Base-by-base conservation (phyloP, 2,329 filamentous ascomycete species). In the Cryphonectria carpinicola region DNA sequence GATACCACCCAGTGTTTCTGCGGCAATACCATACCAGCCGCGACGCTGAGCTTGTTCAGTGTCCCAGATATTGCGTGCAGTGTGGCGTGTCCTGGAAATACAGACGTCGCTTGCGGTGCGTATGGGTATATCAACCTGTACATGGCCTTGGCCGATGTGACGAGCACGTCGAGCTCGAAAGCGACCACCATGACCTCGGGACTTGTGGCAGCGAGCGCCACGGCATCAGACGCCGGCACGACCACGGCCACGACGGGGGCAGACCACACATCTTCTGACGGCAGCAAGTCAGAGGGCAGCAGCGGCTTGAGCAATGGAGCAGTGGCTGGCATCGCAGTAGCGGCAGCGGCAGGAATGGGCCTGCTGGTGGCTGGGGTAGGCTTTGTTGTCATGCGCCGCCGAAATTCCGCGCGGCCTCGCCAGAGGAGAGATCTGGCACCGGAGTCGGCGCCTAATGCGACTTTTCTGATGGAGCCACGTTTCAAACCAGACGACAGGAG, bases 81-180 rank as follows among this genome's bases (percentile, higher is more conserved):
- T 14, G 25, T 13, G 54, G 14, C 13, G 5, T 58, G 54, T n/a
- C 58, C 58, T 39, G 58, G 17, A 2, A 39, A 11, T 7, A 1
- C 32, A 19, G 7, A 61, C 7, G 35, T 39, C 14, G 7, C n/a
- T 5, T 61, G 58, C 8, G 58, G 58, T n/a, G 58, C 35, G 56
- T 35, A 61, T 37, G 56, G 56, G 32, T 61, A 37, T 22, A 61
- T 61, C 58, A 61, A 61, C 22, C 14, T 61, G 6, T 61, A 61
- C 32, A 61, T 39, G 35, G 17, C 17, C 58, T 32, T 32, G 3
- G 56, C 56, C 17, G 32, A 13, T 14, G 1, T n/a, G 37, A 56
- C 52, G 8, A 56, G n/a, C 32, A 22, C 8, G 32, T 14, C 56
- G 17, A 61, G 28, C 32, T 58, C 54, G 25, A 37, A 19, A 17